A percentile compares a stretch with the other conserved stretches of the same genome.
Evolutionary conservation across 805 yeast species (phyloP).

Genomic region (Yarrowia sp.): DNA sequence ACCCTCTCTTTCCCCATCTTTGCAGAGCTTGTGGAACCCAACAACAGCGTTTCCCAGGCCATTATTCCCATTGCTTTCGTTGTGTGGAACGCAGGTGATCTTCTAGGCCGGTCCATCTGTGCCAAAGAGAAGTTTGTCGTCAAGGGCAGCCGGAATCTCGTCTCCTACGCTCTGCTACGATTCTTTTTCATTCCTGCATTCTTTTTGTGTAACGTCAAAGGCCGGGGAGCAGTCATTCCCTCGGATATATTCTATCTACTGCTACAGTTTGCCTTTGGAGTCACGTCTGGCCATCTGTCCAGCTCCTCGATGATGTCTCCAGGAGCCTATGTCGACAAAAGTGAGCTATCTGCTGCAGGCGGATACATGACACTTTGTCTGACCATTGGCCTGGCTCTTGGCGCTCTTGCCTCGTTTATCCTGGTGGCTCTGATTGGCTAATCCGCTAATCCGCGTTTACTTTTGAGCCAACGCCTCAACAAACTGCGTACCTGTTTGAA

Average conservation of each 20-base stretch:
- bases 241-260: constrained; percentile 73
- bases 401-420: constrained; percentile 76
- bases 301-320: constrained; percentile 83
- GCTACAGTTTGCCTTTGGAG: constrained; percentile 79
- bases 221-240: constrained; percentile 51
- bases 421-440: constrained; percentile 53
- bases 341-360: constrained; percentile 89
- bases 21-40: constrained; percentile 65
- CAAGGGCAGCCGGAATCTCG: constrained; percentile 54
- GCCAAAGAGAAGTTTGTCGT: constrained; percentile 57
- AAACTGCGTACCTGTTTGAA: constrained; percentile 23
- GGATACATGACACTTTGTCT: constrained; percentile 86
- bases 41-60: constrained; percentile 47
- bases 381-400: constrained; percentile 77
- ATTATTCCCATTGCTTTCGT: constrained; percentile 80
- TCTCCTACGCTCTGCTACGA: constrained; percentile 64
- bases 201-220: constrained; percentile 66
- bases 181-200: constrained; percentile 71
- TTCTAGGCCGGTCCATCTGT: constrained; percentile 76
- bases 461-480: constrained; percentile 28
- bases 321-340: constrained; percentile 63
- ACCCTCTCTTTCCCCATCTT: constrained; percentile 88
- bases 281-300: constrained; percentile 85
- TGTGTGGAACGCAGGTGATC: constrained; percentile 90
- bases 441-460: not conserved